A percentile compares a stretch with the other conserved stretches of the same genome.
Conservation (phyloP, 1,284 basidiomycete genomes). For the Rhodotorula sp. region DNA sequence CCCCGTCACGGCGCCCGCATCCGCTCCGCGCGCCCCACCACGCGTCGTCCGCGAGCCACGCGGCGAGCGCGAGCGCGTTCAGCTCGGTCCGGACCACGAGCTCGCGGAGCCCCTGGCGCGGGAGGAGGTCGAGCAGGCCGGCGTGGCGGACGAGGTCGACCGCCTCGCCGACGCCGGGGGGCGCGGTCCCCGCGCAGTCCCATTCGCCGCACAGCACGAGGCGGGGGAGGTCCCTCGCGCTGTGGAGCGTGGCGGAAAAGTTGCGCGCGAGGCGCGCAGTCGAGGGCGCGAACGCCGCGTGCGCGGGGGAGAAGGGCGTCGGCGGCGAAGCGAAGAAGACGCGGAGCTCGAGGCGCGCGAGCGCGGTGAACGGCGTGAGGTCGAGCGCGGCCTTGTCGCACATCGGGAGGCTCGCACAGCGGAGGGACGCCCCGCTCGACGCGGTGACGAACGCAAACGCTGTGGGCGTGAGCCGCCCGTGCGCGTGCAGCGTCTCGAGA, state of each 20-base stretch:
- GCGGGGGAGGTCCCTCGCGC: not conserved
- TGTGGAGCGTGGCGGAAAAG: conserved; percentile 1
- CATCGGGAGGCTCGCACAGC: conserved; percentile 3
- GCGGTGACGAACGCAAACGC: conserved; percentile 9
- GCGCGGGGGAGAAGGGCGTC: conserved; percentile 1
- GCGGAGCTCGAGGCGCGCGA: conserved; percentile 13
- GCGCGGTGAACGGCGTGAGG: conserved; percentile 5
- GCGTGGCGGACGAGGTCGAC: conserved; percentile 24
- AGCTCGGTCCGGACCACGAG: conserved; percentile 18
- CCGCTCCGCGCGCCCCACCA: not conserved
- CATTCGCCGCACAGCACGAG: conserved; percentile 15
- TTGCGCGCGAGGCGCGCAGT: conserved; percentile 11
- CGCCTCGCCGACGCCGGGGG: conserved; percentile 4
- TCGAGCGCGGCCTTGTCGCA: conserved; percentile 10
- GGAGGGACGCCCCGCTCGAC: not conserved
- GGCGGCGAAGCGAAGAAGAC: not conserved
- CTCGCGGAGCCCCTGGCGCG: not conserved
- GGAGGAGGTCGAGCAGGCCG: conserved; percentile 4
- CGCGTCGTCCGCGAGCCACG: conserved; percentile 12
- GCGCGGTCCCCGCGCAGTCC: conserved; percentile 7
- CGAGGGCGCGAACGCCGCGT: not conserved
- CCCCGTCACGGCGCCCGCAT: not conserved
- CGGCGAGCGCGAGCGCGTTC: conserved; percentile 20
- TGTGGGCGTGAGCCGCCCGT: not conserved
- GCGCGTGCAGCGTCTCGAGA: conserved; percentile 3